A percentile compares a stretch with the other conserved stretches of the same genome.
Conservation (phyloP, 352 stramenopile species). For the Phytophthora tentaculata region DNA sequence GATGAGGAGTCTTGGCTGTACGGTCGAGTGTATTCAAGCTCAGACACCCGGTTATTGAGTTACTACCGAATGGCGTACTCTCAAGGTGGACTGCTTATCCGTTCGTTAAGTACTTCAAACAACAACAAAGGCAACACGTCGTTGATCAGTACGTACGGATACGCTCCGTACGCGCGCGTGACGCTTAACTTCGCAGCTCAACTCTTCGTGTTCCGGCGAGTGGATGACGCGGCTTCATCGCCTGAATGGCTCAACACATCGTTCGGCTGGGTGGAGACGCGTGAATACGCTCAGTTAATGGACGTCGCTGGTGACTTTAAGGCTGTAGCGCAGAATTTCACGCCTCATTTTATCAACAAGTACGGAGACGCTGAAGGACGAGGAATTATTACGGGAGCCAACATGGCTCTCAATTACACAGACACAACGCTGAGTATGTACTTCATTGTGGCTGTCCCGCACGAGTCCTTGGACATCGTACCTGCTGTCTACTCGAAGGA, state of each 20-base stretch:
- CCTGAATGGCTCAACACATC: slow-evolving; percentile 72
- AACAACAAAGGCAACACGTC: slow-evolving; percentile 81
- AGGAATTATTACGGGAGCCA: slow-evolving; percentile 68
- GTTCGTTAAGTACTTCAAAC: slow-evolving; percentile 67
- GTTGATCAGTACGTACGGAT: slow-evolving; percentile 53
- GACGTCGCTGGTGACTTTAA: slow-evolving; percentile 68
- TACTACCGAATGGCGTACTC: slow-evolving; percentile 85
- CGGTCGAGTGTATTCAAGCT: slow-evolving; percentile 70
- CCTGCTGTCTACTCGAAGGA: slow-evolving; percentile 75
- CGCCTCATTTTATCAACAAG: slow-evolving; percentile 70
- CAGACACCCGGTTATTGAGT: slow-evolving; percentile 66
- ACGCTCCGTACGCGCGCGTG: slow-evolving; percentile 64
- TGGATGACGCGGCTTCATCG: slow-evolving; percentile 57
- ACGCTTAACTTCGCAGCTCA: slow-evolving; percentile 81
- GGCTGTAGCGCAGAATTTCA: slow-evolving; percentile 66
- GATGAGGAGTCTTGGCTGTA: slow-evolving; percentile 69
- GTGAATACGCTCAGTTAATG: slow-evolving; percentile 73
- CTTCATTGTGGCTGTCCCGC: slow-evolving; percentile 75
- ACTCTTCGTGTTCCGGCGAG: slow-evolving; percentile 74
- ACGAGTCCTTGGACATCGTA: slow-evolving; percentile 66
- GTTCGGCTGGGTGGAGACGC: slow-evolving; percentile 65
- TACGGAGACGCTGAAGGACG: slow-evolving; percentile 68
- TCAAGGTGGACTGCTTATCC: slow-evolving; percentile 68
- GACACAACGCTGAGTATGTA: slow-evolving; percentile 84
- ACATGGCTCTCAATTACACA: slow-evolving; percentile 59